Conservation (phyloP, 2,329 filamentous ascomycete species). For the Microcyclospora pomicola region DNA sequence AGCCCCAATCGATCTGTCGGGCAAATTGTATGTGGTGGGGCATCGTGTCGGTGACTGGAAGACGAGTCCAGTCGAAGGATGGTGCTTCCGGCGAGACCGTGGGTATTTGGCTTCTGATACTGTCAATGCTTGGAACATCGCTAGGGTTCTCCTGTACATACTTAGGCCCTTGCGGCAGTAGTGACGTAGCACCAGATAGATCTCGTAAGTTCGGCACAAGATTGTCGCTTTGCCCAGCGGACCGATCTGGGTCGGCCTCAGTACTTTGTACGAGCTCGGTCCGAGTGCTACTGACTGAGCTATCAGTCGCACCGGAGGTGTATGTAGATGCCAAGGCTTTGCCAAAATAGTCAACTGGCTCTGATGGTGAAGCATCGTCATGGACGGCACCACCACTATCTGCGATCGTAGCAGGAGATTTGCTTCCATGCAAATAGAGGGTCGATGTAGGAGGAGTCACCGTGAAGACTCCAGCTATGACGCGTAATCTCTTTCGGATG, state of each 20-base stretch:
- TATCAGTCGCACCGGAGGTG: constrained; percentile 4
- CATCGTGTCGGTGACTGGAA: constrained; percentile 49
- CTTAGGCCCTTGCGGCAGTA: constrained; percentile 11
- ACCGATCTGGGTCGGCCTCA: constrained; percentile 2
- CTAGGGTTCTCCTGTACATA: constrained; percentile 14
- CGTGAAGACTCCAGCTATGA: constrained; percentile 43
- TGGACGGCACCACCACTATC: not conserved
- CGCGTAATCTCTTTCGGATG: constrained; percentile 51
- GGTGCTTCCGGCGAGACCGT: constrained; percentile 18
- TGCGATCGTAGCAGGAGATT: not conserved
- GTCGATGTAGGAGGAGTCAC: constrained; percentile 8
- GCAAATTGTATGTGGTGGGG: constrained; percentile 61
- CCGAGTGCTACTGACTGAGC: constrained; percentile 1
- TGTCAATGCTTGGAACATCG: constrained; percentile 1
- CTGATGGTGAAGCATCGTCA: constrained; percentile 3
- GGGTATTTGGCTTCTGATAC: constrained; percentile 15
- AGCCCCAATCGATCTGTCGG: constrained; percentile 57
- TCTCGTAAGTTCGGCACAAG: constrained; percentile 1
- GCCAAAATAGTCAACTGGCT: constrained; percentile 18
- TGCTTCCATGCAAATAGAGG: constrained; percentile 4
- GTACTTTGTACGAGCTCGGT: constrained; percentile 14
- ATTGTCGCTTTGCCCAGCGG: not conserved
- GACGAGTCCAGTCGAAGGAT: constrained; percentile 72
- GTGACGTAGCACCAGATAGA: constrained; percentile 10
- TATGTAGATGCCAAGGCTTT: constrained; percentile 1